These are phyloP conservation scores for Musa troglodytarum DNA, from an alignment of 176 grass and related monocot genomes.

Conservation along the genomic window DNA sequence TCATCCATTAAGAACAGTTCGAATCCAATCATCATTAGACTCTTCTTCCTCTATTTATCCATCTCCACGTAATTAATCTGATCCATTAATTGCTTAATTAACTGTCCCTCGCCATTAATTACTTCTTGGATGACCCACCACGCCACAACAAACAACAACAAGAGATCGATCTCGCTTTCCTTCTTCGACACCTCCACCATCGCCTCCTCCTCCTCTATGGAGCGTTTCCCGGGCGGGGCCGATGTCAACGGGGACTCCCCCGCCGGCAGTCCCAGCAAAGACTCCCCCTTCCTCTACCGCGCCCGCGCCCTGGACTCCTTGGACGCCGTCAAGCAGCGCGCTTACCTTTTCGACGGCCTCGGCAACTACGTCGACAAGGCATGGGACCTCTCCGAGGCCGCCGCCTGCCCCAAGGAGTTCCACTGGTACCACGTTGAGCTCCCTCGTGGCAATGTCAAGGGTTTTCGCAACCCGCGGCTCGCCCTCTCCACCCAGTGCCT, in stretches of 20 bases:
- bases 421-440: conserved; percentile 89
- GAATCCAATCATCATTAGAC: too few species aligned
- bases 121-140: too few species aligned
- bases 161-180: too few species aligned
- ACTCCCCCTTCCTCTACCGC: neutral
- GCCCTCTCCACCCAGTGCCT: conserved; percentile 67
- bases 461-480: conserved; percentile 30
- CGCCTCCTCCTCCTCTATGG: neutral
- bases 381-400: conserved; percentile 3
- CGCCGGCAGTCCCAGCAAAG: neutral
- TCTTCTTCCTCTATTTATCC: too few species aligned
- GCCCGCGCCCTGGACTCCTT: neutral
- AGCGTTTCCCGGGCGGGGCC: neutral
- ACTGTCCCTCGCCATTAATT: too few species aligned
- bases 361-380: neutral
- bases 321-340: conserved; percentile 3
- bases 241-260: neutral
- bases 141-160: too few species aligned
- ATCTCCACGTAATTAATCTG: too few species aligned
- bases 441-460: conserved; percentile 19
- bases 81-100: too few species aligned
- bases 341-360: conserved; percentile 5
- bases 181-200: neutral
- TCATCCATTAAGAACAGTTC: too few species aligned
- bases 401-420: conserved; percentile 32